Evolutionary conservation across 192 early-diverging fungal species (phyloP), one percentile per base, ranked within the genome.

Genomic region (Backusella morwellensis): DNA sequence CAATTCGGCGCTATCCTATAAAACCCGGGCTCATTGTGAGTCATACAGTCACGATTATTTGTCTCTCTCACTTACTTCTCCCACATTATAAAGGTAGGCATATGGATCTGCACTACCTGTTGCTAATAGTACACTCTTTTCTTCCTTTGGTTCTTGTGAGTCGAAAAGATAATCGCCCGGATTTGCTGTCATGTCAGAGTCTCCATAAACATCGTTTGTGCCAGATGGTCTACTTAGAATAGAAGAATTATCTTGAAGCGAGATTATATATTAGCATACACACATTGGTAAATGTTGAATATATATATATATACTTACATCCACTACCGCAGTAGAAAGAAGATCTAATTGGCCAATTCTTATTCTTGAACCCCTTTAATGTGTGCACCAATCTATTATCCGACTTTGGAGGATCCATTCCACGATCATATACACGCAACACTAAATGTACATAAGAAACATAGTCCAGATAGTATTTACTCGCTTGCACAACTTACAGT

Each of bases 271-370:
- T 66, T 12, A 50, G 47, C 7, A 50, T 4, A 35, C 66, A 35
- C 29, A 32, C 15, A 17, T 44, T 17, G 15, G 15, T 14, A 44
- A 17, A 44, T 44, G 12, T 6, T 17, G 42, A 44, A 17, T 44
- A 29, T 42, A 38, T 15, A 63, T 85, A 17, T 44, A 29, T 42
- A 38, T 15, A 63, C 86, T 81, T 86, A 94, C 92, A 89, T 42
- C 93, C 94, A 85, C 82, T 86, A 47, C 87, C 86, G 12, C 88
- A 84, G 71, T 92, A 91, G 72, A 97, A 97, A 0, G 95, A 92
- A 50, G 91, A 93, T 80, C 94, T 96, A 76, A 98, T 97, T 3
- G 97, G 96, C 95, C 95, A 98, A 84, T 97, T 96, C 75, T 94
- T 94, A 82, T 95, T 97, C 76, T 95, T 94, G 81, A 94, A 92